Evolutionary conservation across 2,329 filamentous ascomycete species (phyloP).

Genomic region (Botrytis squamosa): DNA sequence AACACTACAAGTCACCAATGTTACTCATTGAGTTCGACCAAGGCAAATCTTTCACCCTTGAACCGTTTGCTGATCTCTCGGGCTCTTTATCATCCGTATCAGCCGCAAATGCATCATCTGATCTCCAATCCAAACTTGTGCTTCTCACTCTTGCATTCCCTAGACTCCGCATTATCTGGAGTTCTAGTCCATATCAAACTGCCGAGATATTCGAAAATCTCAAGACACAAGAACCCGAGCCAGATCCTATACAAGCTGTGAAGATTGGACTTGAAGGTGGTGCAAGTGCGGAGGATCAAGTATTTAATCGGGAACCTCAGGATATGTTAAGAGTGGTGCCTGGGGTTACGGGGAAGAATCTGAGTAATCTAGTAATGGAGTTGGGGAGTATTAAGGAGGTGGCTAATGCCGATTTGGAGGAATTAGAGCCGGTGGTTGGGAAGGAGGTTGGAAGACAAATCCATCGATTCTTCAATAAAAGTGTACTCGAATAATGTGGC

Average conservation of each 20-base stretch:
- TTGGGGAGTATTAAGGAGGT: conserved; percentile 77
- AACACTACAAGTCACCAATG: conserved; percentile 86
- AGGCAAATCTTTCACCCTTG: conserved; percentile 94
- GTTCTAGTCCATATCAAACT: conserved; percentile 87
- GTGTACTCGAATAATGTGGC: conserved; percentile 31
- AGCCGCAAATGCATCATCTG: conserved; percentile 60
- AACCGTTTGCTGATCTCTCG: conserved; percentile 68
- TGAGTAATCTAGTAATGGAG: conserved; percentile 69
- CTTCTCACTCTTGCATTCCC: conserved; percentile 92
- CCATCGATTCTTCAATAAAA: conserved; percentile 70
- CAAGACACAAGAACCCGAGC: conserved; percentile 86
- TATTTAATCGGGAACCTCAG: conserved; percentile 80
- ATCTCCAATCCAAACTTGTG: conserved; percentile 88
- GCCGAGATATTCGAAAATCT: conserved; percentile 95
- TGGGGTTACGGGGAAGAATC: conserved; percentile 76
- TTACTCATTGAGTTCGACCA: conserved; percentile 97
- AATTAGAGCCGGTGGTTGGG: conserved; percentile 73
- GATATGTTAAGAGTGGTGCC: conserved; percentile 88
- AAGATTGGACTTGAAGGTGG: conserved; percentile 72
- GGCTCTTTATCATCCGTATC: conserved; percentile 63
- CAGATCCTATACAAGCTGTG: conserved; percentile 85
- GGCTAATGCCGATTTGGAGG: conserved; percentile 77
- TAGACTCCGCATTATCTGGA: conserved; percentile 88
- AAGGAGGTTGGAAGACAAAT: conserved; percentile 75
- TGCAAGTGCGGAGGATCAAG: conserved; percentile 62